phyloP scores from a whole-genome alignment of 257 asterid species.

The Lycium ferocissimum region DNA sequence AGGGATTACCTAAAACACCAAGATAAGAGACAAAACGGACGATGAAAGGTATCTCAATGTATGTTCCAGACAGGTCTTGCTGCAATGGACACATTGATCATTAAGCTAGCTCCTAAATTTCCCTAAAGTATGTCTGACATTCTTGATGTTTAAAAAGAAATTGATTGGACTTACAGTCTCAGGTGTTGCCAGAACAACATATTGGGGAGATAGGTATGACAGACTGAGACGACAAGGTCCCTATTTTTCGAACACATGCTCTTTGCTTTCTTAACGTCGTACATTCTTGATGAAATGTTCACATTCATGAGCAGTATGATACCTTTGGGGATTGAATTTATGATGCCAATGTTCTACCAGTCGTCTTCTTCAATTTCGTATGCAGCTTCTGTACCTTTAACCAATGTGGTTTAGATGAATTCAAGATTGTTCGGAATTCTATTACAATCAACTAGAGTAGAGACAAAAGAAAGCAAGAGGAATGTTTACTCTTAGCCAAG shows the following conservation, averaged over 20 bases:
- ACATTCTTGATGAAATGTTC: slow-evolving; percentile 33
- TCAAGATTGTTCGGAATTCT: neutral
- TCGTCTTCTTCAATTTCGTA: too few species aligned
- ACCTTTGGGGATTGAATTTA: slow-evolving; percentile 9
- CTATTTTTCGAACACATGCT: slow-evolving; percentile 28
- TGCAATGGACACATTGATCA: slow-evolving; percentile 17
- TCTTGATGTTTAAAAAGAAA: neutral
- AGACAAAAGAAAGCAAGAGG: neutral
- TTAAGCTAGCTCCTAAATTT: neutral
- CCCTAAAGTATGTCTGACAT: neutral
- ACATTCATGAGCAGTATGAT: slow-evolving; percentile 19
- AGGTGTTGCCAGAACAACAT: slow-evolving; percentile 19
- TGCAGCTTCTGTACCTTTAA: slow-evolving; percentile 27
- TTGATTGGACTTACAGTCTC: slow-evolving; percentile 21
- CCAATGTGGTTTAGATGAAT: neutral
- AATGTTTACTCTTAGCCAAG: neutral
- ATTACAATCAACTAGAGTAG: neutral
- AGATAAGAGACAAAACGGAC: slow-evolving; percentile 10
- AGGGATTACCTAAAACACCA: slow-evolving; percentile 30
- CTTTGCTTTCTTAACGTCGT: slow-evolving; percentile 25
- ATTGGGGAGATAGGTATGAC: slow-evolving; percentile 9
- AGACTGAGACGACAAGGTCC: slow-evolving; percentile 31
- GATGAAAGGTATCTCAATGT: slow-evolving; percentile 19
- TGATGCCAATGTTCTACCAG: slow-evolving; percentile 14
- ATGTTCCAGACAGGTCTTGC: slow-evolving; percentile 14